Percentiles rank a stretch among this genome's conserved stretches.
These are phyloP conservation scores for Prillingera fragicola DNA, from an alignment of 1,284 basidiomycete genomes.

Conservation along the genomic window DNA sequence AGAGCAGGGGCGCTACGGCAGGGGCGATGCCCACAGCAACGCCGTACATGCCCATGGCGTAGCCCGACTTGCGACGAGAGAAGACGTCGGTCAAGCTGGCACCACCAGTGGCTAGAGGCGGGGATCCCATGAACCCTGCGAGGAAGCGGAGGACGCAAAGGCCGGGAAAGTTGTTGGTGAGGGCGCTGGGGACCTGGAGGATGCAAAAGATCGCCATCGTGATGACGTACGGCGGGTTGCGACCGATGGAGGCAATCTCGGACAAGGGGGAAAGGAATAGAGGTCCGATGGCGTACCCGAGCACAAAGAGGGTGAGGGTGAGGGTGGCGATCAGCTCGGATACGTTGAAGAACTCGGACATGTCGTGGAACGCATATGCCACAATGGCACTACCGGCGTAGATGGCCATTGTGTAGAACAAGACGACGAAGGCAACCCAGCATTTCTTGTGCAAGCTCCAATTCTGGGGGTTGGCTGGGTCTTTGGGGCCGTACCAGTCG, in stretches of 20 bases:
- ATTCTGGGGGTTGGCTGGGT: slow-evolving; percentile 58
- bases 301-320: slow-evolving; percentile 30
- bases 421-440: slow-evolving; percentile 22
- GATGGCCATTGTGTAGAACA: slow-evolving; percentile 50
- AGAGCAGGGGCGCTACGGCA: slow-evolving; percentile 32
- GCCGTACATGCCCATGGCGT: slow-evolving; percentile 29
- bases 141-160: slow-evolving; percentile 32
- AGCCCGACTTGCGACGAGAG: slow-evolving; percentile 21
- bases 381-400: slow-evolving; percentile 58
- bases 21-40: slow-evolving; percentile 26
- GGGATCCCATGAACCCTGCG: slow-evolving; percentile 42
- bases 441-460: slow-evolving; percentile 26
- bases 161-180: slow-evolving; percentile 32
- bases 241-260: slow-evolving; percentile 29
- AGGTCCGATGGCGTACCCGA: slow-evolving; percentile 32
- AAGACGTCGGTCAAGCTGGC: slow-evolving; percentile 29
- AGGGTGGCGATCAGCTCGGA: slow-evolving; percentile 20
- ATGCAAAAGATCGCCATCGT: slow-evolving; percentile 35
- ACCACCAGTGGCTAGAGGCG: slow-evolving; percentile 39
- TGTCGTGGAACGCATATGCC: slow-evolving; percentile 52
- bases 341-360: slow-evolving; percentile 20
- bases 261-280: slow-evolving; percentile 27
- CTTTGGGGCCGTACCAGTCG: slow-evolving; percentile 60
- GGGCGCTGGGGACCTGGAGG: slow-evolving; percentile 35
- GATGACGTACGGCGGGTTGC: slow-evolving; percentile 34